Conservation (phyloP, 1,284 basidiomycete species). For the Irpex sp. region DNA sequence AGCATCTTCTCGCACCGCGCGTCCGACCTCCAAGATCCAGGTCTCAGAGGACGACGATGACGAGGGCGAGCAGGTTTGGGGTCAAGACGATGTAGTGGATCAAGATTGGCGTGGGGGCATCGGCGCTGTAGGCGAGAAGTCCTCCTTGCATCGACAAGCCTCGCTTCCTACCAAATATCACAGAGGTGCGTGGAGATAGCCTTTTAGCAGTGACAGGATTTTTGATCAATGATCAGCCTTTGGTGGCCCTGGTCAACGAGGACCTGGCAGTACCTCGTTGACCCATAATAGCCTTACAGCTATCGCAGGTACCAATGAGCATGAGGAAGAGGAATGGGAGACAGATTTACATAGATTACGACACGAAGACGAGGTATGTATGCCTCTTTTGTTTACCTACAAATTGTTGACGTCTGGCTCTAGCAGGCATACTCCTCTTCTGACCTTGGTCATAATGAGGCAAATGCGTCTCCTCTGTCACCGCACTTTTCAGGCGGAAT, state of each 20-base stretch:
- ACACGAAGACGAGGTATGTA: slow-evolving; percentile 59
- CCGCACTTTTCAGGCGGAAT: slow-evolving; percentile 46
- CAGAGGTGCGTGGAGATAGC: slow-evolving; percentile 47
- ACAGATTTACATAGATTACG: slow-evolving; percentile 53
- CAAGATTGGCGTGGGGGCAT: slow-evolving; percentile 76
- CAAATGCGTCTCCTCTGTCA: slow-evolving; percentile 55
- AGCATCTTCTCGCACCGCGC: slow-evolving; percentile 62
- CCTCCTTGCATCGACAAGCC: slow-evolving; percentile 70
- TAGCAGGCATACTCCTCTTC: slow-evolving; percentile 25
- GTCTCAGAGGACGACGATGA: slow-evolving; percentile 60
- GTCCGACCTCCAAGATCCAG: slow-evolving; percentile 54
- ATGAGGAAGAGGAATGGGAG: slow-evolving; percentile 84
- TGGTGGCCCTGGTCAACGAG: slow-evolving; percentile 44
- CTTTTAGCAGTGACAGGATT: neutral
- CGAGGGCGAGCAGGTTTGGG: slow-evolving; percentile 58
- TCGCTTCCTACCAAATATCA: slow-evolving; percentile 80
- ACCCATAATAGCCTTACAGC: slow-evolving; percentile 77
- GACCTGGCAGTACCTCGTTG: slow-evolving; percentile 65
- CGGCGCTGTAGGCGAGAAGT: slow-evolving; percentile 78
- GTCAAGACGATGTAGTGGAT: slow-evolving; percentile 74
- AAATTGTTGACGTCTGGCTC: neutral
- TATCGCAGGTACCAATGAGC: slow-evolving; percentile 73
- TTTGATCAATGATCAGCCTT: slow-evolving; percentile 32
- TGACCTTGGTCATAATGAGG: slow-evolving; percentile 44
- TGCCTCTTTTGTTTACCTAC: slow-evolving; percentile 5